phyloP scores from a whole-genome alignment of 768 basidiomycete species.

The Hypholoma fasciculare region DNA sequence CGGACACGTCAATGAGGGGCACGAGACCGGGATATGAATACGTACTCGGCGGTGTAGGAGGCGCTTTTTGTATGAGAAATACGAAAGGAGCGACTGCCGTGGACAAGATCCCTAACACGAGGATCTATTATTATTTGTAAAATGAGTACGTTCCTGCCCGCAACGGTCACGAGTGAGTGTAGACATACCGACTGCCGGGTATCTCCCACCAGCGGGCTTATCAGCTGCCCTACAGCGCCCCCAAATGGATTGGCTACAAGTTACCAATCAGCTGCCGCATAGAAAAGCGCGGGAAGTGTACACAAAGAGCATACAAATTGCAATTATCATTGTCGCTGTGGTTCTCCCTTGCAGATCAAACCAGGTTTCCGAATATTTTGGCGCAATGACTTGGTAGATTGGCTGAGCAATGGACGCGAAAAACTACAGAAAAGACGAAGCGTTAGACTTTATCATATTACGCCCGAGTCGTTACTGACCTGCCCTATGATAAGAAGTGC shows the following conservation, averaged over 20 bases:
- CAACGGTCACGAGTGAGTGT: not conserved
- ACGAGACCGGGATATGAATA: not conserved
- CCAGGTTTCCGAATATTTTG: slow-evolving; percentile 83
- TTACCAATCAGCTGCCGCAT: slow-evolving; percentile 1
- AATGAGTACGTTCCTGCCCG: not conserved
- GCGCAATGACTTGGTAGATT: slow-evolving; percentile 74
- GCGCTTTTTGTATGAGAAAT: slow-evolving; percentile 58
- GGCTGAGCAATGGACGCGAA: slow-evolving; percentile 69
- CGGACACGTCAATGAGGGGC: slow-evolving; percentile 4
- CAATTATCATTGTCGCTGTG: slow-evolving; percentile 68
- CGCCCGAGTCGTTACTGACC: slow-evolving; percentile 32
- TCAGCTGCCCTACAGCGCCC: slow-evolving; percentile 68
- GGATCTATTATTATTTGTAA: slow-evolving; percentile 34
- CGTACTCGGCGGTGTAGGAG: slow-evolving; percentile 81
- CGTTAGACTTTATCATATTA: not conserved
- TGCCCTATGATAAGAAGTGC: slow-evolving; percentile 71
- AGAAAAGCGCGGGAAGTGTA: not conserved
- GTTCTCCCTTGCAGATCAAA: slow-evolving; percentile 76
- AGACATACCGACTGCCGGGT: slow-evolving; percentile 59
- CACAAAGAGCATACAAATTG: slow-evolving; percentile 39
- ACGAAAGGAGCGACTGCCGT: slow-evolving; percentile 60
- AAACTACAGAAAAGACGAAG: slow-evolving; percentile 35
- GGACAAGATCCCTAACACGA: slow-evolving; percentile 70
- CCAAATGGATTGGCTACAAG: slow-evolving; percentile 70
- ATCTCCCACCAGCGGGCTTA: slow-evolving; percentile 61